Conservation (phyloP, 2,329 filamentous ascomycete species). For the Pyricularia grisea region DNA sequence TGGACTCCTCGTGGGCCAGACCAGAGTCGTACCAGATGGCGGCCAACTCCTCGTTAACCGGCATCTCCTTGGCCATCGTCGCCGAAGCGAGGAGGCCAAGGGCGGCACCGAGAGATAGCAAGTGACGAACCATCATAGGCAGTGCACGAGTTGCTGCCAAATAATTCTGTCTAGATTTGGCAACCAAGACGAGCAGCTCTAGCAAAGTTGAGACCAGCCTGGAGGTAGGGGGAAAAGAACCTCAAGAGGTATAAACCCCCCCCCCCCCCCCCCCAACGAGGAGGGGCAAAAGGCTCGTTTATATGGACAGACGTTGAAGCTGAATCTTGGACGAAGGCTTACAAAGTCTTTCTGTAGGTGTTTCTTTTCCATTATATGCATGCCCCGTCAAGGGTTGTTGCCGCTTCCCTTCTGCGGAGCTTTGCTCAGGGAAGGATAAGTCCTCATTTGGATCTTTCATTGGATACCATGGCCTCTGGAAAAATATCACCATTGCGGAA, state of each 20-base stretch:
- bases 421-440: not conserved
- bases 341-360: not conserved
- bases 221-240: not conserved
- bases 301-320: not conserved
- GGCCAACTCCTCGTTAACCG: not conserved
- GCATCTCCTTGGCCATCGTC: constrained; percentile 4
- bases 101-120: not conserved
- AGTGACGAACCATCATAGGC: not conserved
- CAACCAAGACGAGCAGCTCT: not conserved
- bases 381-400: not conserved
- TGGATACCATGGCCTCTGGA: not conserved
- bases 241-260: too few species aligned
- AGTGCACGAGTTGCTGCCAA: not conserved
- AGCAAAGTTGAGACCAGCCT: not conserved
- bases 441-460: not conserved
- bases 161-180: not conserved
- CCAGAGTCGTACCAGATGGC: constrained; percentile 3
- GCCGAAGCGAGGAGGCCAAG: constrained; percentile 1
- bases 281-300: not conserved
- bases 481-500: not conserved
- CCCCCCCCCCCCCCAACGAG: too few species aligned
- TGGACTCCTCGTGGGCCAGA: not conserved
- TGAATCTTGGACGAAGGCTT: not conserved
- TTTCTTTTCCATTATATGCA: not conserved
- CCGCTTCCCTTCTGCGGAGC: not conserved